These are phyloP conservation scores for Trichoderma gracile DNA, from an alignment of 2,329 filamentous ascomycete genomes.

Conservation along the genomic window DNA sequence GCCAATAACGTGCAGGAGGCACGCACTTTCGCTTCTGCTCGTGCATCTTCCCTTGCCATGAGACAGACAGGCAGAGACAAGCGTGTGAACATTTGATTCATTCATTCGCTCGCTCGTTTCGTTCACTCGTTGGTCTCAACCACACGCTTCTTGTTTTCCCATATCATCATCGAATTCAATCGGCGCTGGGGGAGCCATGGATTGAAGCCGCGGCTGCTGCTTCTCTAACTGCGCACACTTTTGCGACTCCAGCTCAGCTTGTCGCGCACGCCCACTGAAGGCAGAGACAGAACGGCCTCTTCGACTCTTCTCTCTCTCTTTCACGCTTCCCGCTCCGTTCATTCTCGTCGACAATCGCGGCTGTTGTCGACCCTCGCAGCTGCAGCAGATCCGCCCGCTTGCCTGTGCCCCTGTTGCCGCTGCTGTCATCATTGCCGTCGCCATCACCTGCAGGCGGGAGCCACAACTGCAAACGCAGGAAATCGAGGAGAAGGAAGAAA, in stretches of 20 bases:
- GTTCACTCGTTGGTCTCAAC: not conserved
- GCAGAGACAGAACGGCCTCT: not conserved
- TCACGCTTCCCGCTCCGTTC: not conserved
- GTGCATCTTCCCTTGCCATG: no score
- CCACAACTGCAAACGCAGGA: slow-evolving; percentile 9
- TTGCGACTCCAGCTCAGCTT: not conserved
- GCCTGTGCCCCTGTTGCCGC: slow-evolving; percentile 8
- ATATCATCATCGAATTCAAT: not conserved
- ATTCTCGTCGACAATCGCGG: not conserved
- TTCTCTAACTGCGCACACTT: not conserved
- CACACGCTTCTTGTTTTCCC: no score
- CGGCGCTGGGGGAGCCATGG: not conserved
- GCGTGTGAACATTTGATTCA: not conserved
- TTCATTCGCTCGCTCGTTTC: not conserved
- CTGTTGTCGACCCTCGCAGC: not conserved
- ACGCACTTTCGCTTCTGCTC: no score
- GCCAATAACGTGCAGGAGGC: no score
- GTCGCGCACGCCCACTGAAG: not conserved
- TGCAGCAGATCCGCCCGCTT: slow-evolving; percentile 1
- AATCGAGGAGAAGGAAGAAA: not conserved
- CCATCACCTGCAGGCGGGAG: slow-evolving; percentile 23
- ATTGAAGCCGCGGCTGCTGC: not conserved
- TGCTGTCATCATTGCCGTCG: slow-evolving; percentile 4
- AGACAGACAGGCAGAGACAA: no score
- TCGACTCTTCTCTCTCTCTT: not conserved